Conservation (phyloP, 345 rosid genomes). For the Aquilaria yunnanensis region DNA sequence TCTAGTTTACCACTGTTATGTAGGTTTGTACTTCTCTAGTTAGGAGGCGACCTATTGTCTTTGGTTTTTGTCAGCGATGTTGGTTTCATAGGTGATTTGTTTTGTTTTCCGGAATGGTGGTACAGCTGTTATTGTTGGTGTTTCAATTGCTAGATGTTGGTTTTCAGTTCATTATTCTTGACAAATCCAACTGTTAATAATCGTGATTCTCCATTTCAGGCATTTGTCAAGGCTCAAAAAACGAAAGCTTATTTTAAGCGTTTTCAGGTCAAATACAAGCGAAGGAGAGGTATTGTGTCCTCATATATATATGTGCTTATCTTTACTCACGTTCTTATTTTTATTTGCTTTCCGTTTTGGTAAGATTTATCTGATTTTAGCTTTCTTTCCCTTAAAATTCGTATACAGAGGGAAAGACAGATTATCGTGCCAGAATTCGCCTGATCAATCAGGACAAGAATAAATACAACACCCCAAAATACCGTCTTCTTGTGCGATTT, state of each 20-base stretch:
- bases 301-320: not conserved
- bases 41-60: not conserved
- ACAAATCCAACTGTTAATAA: no score
- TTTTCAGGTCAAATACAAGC: constrained; percentile 67
- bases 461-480: constrained; percentile 81
- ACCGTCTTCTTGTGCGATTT: constrained; percentile 69
- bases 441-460: constrained; percentile 78
- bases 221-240: constrained; percentile 56
- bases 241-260: constrained; percentile 60
- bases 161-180: no score
- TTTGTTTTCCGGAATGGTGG: no score
- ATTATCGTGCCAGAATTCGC: constrained; percentile 80
- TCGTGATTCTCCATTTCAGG: constrained; percentile 22
- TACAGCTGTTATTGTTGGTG: no score
- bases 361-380: not conserved
- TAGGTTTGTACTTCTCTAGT: not conserved
- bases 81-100: not conserved
- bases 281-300: constrained; percentile 50
- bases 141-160: no score
- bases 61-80: no score
- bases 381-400: not conserved
- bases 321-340: not conserved
- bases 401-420: constrained; percentile 72
- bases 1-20: not conserved
- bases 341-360: not conserved